Evolutionary conservation across 1,284 basidiomycete species (phyloP), one percentile per base, ranked within the genome.

Genomic region (Mrakiaceae sp.): DNA sequence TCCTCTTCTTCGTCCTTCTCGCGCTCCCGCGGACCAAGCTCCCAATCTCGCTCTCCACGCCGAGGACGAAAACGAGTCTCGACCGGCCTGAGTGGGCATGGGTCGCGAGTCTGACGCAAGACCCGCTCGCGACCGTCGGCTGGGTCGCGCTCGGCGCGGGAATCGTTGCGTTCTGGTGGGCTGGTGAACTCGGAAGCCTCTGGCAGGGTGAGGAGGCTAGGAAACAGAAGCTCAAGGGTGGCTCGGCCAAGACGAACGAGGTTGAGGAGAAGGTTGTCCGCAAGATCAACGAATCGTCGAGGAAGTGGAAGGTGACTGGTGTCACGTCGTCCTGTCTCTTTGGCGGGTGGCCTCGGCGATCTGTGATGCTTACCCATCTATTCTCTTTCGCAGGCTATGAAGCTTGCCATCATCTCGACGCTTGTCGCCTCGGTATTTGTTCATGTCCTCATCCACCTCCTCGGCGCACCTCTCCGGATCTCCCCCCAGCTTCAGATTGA

Each of bases 91-190:
- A 86, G 69, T 81, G 83, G 69, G 80, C 81, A 16, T 83, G 87
- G 71, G 75, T 90, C 27, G 82, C 82, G 40, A 77, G 83, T 1
- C 73, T 92, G 67, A 90, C 90, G 2, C 72, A 78, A 12, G 81
- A 80, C 69, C 87, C 88, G 2, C 72, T 77, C 1, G 74, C 77
- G 39, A 89, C 88, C 0, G 74, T 87, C 53, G 70, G 77, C 5
- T 88, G 84, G 78, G 77, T 86, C 55, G 82, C 81, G 60, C 71
- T 74, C 0, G 89, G 88, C 2, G 78, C 81, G 0, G 70, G 75
- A 3, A 65, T 88, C 3, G 74, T 88, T 53, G 83, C 87, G 71
- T 75, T 76, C 7, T 90, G 87, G 85, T 90, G 87, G 87, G 85
- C 82, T 2, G 80, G 81, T 5, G 86, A 83, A 79, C 70, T 88